Base-by-base conservation (phyloP, 2,329 filamentous ascomycete genomes). In the Scorias spongiosa region DNA sequence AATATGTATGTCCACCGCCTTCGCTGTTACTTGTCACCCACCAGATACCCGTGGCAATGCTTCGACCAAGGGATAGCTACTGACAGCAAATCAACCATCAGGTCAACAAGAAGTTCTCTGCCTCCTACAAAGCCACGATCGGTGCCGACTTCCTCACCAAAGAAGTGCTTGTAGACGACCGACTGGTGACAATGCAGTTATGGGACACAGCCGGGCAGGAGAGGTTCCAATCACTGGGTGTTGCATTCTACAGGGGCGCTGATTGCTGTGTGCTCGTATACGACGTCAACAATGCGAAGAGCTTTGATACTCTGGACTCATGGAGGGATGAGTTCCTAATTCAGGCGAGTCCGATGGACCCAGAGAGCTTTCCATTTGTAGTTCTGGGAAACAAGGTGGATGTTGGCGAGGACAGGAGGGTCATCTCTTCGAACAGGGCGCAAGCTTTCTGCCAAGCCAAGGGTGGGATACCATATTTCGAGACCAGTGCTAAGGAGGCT, bases 21-120 rank as follows among this genome's bases (percentile, higher is more conserved):
- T 12, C 9, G 29, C 17, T 39, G 5, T 17, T 32, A 10, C 42
- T 34, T 26, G 32, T 41, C 18, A 3, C 34, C 34, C 34, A 6
- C 34, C 34, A 37, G 20, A 26, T 26, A 26, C 20, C 7, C 20
- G 20, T 7, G 20, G 7, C 20, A 7, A 37, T 17, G 17, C 34
- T 6, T 6, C 34, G 3, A 9, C 9, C 34, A 37, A n/a, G 17
- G 12, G 34, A 37, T 17, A n/a, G 17, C 12, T n/a, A 37, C 34
- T n/a, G 17, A 17, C 4, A 4, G 12, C 6, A 37, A n/a, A 37
- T 4, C 34, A 37, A 26, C 18, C 28, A 28, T 54, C 54, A 96
- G 89, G 89, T 98, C 76, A 98, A 98, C 75, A 98, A 98, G 72
- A 96, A 98, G 66, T 98, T 98, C 73, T 95, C 88, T 64, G 89